phyloP scores from a whole-genome alignment of 257 asterid genomes.

The Scutellaria galericulata region DNA sequence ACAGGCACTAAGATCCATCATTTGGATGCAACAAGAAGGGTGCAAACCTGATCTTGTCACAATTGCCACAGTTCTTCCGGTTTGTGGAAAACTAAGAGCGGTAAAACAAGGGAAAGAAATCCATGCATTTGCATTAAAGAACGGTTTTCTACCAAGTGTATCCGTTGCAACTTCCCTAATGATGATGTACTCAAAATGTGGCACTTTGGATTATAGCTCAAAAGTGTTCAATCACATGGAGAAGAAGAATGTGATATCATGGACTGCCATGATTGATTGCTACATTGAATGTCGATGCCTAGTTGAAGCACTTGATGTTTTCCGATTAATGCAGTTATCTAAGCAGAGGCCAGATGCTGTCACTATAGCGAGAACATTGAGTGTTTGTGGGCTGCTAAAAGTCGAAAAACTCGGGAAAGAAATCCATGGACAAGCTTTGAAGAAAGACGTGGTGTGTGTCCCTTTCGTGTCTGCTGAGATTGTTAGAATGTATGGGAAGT shows the following conservation, averaged over 20 bases:
- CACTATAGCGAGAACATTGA: conserved; percentile 63
- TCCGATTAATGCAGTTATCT: conserved; percentile 79
- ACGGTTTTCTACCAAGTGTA: conserved; percentile 50
- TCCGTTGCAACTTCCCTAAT: conserved; percentile 78
- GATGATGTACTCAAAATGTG: conserved; percentile 91
- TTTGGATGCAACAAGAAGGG: conserved; percentile 99
- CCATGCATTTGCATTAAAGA: conserved; percentile 72
- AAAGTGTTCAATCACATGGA: conserved; percentile 66
- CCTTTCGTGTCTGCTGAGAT: conserved; percentile 78
- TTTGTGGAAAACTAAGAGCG: conserved; percentile 71
- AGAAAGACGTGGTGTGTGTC: conserved; percentile 51
- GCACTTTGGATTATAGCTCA: conserved; percentile 53
- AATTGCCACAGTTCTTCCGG: conserved; percentile 88
- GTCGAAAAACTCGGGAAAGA: conserved; percentile 69
- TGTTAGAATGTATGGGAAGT: conserved; percentile 76
- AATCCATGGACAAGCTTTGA: conserved; percentile 77
- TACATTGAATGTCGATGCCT: conserved; percentile 54
- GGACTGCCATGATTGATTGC: conserved; percentile 96
- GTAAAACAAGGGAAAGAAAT: conserved; percentile 76
- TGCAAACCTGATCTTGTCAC: conserved; percentile 83
- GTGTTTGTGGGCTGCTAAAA: conserved; percentile 58
- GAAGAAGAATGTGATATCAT: conserved; percentile 72
- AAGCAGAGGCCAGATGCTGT: conserved; percentile 90
- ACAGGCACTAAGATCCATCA: conserved; percentile 75
- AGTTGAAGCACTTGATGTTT: conserved; percentile 60